Conservation (phyloP, 2,329 filamentous ascomycete species). For the Harringtonia aguacate region DNA sequence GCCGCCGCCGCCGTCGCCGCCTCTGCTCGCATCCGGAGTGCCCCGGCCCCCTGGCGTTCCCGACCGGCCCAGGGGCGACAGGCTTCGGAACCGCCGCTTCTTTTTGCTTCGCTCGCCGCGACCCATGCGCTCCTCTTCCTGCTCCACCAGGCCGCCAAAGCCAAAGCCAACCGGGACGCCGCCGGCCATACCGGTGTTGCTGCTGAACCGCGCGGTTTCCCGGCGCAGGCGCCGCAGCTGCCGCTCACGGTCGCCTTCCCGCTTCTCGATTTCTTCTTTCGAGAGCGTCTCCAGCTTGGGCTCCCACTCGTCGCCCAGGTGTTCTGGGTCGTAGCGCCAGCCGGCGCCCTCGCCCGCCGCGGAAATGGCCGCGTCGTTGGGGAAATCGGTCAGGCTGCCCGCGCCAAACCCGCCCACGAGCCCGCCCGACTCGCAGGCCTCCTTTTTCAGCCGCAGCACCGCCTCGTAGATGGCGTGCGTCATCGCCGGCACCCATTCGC, state of each 20-base stretch:
- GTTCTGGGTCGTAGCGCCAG: constrained; percentile 92
- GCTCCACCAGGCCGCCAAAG: constrained; percentile 39
- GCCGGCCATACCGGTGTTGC: constrained; percentile 69
- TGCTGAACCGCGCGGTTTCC: constrained; percentile 88
- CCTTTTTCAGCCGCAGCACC: constrained; percentile 85
- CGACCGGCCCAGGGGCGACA: constrained; percentile 66
- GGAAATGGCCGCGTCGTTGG: constrained; percentile 68
- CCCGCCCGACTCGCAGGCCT: constrained; percentile 85
- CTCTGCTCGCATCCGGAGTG: constrained; percentile 70
- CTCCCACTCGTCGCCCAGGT: constrained; percentile 75
- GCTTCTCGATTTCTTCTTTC: constrained; percentile 95
- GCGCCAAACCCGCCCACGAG: constrained; percentile 54
- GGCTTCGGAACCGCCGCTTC: constrained; percentile 81
- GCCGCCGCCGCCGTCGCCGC: too few relatives aligned
- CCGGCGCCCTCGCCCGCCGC: constrained; percentile 44
- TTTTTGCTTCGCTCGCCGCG: constrained; percentile 90
- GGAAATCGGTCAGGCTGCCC: constrained; percentile 56
- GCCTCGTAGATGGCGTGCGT: constrained; percentile 96
- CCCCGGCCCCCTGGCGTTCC: constrained; percentile 61
- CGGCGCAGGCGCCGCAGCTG: constrained; percentile 77
- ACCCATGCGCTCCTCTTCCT: constrained; percentile 75
- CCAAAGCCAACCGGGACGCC: constrained; percentile 52
- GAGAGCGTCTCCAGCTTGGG: constrained; percentile 71
- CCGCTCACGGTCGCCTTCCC: constrained; percentile 86
- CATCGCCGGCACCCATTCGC: constrained; percentile 91